Evolutionary conservation across 345 rosid species (phyloP).

Genomic region (Salix exigua): DNA sequence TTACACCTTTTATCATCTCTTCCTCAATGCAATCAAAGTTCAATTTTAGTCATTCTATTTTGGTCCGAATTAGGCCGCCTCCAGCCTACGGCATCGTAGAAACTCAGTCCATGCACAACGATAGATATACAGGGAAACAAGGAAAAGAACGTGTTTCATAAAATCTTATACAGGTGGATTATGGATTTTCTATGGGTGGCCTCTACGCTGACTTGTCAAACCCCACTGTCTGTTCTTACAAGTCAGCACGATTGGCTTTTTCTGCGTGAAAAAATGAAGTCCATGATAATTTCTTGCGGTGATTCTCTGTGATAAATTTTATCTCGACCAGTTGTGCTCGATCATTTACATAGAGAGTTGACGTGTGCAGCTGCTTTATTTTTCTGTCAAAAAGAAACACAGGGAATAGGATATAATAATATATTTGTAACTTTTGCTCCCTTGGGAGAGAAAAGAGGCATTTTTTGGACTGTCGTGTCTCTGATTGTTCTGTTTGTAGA

Average conservation of each 20-base stretch:
- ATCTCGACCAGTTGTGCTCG: not conserved
- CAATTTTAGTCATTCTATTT: not conserved
- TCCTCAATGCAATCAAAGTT: slow-evolving; percentile 20
- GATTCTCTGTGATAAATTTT: not conserved
- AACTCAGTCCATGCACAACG: not conserved
- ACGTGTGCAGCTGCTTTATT: slow-evolving; percentile 1
- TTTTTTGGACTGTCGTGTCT: not conserved
- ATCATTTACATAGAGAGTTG: not conserved
- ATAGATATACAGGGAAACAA: not conserved
- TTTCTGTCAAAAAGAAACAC: not conserved
- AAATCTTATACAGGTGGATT: not conserved
- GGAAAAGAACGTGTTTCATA: not conserved
- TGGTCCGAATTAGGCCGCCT: not conserved
- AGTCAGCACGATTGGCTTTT: not conserved
- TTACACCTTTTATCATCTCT: not conserved
- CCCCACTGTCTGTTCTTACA: not conserved
- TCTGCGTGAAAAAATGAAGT: not conserved
- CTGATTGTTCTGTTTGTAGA: slow-evolving; percentile 1
- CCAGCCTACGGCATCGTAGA: not conserved
- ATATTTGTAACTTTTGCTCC: not conserved
- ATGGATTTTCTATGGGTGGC: no score
- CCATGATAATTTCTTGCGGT: not conserved
- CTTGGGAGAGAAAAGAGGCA: not conserved
- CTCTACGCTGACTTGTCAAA: not conserved
- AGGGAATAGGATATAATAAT: no score